Evolutionary conservation across 257 asterid genomes (phyloP).

Genomic region (Scutellaria baicalensis): DNA sequence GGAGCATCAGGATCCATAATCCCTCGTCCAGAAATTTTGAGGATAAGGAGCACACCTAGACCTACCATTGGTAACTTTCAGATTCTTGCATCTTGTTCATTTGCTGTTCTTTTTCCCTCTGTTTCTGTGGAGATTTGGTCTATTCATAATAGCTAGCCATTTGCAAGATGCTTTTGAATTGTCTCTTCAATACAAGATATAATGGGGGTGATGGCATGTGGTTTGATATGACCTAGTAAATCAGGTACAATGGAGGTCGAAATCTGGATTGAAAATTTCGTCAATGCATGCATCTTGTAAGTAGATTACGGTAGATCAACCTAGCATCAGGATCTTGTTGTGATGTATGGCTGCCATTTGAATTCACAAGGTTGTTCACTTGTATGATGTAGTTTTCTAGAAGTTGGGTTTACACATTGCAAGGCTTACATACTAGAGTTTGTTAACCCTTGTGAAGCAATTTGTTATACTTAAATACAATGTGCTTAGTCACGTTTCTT

Average conservation of each 20-base stretch:
- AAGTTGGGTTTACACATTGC: neutral
- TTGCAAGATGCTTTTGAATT: neutral
- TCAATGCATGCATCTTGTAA: neutral
- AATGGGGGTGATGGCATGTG: neutral
- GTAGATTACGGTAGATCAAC: neutral
- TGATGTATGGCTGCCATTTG: neutral
- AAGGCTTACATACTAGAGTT: neutral
- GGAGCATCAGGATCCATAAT: conserved; percentile 84
- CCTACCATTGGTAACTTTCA: conserved; percentile 64
- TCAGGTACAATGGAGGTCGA: neutral
- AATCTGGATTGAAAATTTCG: neutral
- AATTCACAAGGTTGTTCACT: neutral
- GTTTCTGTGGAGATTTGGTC: neutral
- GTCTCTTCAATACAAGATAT: neutral
- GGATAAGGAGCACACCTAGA: conserved; percentile 75
- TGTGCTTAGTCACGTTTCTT: conserved; percentile 4
- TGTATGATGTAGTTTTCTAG: neutral
- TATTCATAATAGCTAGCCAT: neutral
- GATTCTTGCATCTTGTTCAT: neutral
- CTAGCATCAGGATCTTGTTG: neutral
- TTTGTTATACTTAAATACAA: neutral
- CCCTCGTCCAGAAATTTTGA: conserved; percentile 90
- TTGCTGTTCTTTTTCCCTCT: neutral
- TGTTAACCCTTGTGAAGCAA: neutral
- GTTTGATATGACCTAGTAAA: neutral